Evolutionary conservation across 805 yeast genomes (phyloP).

Genomic region (Pichia thaimueangensis): DNA sequence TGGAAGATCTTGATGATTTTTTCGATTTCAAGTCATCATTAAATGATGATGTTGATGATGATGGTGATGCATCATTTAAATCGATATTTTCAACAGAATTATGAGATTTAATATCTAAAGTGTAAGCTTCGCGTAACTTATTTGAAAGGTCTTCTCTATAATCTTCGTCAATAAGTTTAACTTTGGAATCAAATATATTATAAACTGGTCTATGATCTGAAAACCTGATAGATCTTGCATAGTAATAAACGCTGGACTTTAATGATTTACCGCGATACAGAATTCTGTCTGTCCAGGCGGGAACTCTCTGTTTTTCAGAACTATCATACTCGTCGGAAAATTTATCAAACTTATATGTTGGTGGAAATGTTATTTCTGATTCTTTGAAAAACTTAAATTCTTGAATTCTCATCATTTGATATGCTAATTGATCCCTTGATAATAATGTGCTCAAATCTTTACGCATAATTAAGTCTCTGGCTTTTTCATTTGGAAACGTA

Average conservation of each 20-base stretch:
- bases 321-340: constrained; percentile 78
- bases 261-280: constrained; percentile 55
- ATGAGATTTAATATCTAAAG: constrained; percentile 24
- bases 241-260: constrained; percentile 61
- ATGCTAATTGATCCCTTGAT: constrained; percentile 70
- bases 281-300: constrained; percentile 95
- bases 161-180: constrained; percentile 62
- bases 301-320: constrained; percentile 86
- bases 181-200: constrained; percentile 64
- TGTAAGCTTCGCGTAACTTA: constrained; percentile 54
- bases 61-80: constrained; percentile 23
- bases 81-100: constrained; percentile 24
- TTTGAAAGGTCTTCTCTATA: constrained; percentile 48
- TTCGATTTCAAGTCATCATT: constrained; percentile 1
- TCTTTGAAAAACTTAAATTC: constrained; percentile 76
- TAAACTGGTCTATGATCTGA: constrained; percentile 95
- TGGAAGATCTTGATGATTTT: constrained; percentile 9
- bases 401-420: constrained; percentile 64
- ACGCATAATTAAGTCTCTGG: constrained; percentile 45
- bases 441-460: constrained; percentile 46
- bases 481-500: constrained; percentile 63
- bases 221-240: constrained; percentile 49
- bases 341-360: constrained; percentile 89
- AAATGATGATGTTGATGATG: constrained; percentile 1
- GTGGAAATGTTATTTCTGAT: constrained; percentile 67